phyloP scores from a whole-genome alignment of 768 basidiomycete genomes.

The Suillus weaverae region DNA sequence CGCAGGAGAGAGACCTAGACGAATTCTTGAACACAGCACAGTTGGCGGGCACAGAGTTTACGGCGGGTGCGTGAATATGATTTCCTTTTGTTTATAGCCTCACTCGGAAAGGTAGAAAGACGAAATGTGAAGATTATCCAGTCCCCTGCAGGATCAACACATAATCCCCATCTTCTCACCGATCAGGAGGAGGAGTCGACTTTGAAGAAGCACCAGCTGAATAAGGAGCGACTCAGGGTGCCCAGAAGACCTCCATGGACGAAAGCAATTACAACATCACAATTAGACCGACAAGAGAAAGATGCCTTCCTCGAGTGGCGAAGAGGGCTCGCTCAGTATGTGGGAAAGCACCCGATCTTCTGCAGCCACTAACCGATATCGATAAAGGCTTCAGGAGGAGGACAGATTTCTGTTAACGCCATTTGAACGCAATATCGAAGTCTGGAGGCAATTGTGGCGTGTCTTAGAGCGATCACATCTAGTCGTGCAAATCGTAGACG shows the following conservation, averaged over 20 bases:
- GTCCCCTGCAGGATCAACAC: constrained; percentile 45
- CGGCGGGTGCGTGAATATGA: constrained; percentile 65
- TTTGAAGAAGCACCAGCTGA: constrained; percentile 69
- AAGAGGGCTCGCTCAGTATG: constrained; percentile 86
- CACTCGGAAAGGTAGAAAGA: constrained; percentile 50
- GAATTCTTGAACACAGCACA: constrained; percentile 96
- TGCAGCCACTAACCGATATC: background rate
- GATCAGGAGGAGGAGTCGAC: constrained; percentile 80
- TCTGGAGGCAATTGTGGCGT: constrained; percentile 98
- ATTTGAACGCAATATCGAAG: constrained; percentile 96
- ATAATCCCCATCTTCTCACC: constrained; percentile 85
- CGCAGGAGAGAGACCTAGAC: constrained; percentile 93
- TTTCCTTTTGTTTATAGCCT: background rate
- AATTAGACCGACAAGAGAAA: constrained; percentile 88
- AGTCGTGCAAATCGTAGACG: constrained; percentile 94
- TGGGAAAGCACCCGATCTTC: constrained; percentile 16
- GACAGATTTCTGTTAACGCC: constrained; percentile 90
- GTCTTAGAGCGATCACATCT: constrained; percentile 94
- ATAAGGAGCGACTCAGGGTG: constrained; percentile 76
- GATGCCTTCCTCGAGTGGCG: constrained; percentile 93
- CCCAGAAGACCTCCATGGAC: constrained; percentile 92
- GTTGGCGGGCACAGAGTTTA: constrained; percentile 93
- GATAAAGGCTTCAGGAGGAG: constrained; percentile 75
- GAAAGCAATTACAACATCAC: constrained; percentile 68
- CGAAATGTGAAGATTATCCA: constrained; percentile 80